Percentiles rank a stretch among this genome's conserved stretches.
These are phyloP conservation scores for Aspergillus quadrilineatus DNA, from an alignment of 2,329 filamentous ascomycete genomes.

Conservation along the genomic window DNA sequence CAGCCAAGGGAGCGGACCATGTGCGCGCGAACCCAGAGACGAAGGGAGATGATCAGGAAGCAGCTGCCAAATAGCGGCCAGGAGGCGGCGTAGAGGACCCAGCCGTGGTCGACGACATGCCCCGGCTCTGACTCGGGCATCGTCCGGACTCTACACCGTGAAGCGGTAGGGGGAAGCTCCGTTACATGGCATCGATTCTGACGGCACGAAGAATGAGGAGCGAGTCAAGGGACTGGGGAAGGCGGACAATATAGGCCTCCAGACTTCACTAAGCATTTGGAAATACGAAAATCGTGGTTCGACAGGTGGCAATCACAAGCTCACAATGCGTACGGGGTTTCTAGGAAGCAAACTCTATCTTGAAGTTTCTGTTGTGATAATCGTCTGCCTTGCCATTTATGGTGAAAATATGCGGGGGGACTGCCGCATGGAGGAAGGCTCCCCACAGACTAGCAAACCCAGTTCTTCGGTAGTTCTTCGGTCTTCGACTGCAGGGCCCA, in stretches of 20 bases:
- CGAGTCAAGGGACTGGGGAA: not conserved
- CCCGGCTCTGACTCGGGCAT: not conserved
- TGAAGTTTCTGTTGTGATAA: not conserved
- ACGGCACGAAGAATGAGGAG: not conserved
- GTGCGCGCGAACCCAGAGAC: constrained; percentile 11
- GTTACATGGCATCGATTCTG: not conserved
- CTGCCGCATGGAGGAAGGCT: not conserved
- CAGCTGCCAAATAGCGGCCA: constrained; percentile 11
- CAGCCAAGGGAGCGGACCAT: constrained; percentile 13
- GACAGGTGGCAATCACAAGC: not conserved
- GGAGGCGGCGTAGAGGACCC: constrained; percentile 14
- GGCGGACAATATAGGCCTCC: not conserved
- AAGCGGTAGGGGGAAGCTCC: not conserved
- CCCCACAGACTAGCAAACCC: not conserved
- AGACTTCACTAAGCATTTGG: not conserved
- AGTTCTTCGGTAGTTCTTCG: not conserved
- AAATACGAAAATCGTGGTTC: not conserved
- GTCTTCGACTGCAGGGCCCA: not conserved
- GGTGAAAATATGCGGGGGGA: not conserved
- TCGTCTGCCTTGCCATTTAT: not conserved
- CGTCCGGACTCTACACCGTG: not conserved
- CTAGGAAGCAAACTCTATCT: not conserved
- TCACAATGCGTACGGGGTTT: not conserved
- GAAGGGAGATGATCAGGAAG: not conserved
- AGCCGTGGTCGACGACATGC: constrained; percentile 4